A percentile compares a stretch with the other conserved stretches of the same genome.
Conservation (phyloP, 192 early-diverging fungal species). For the Kickxella alabastrina region DNA sequence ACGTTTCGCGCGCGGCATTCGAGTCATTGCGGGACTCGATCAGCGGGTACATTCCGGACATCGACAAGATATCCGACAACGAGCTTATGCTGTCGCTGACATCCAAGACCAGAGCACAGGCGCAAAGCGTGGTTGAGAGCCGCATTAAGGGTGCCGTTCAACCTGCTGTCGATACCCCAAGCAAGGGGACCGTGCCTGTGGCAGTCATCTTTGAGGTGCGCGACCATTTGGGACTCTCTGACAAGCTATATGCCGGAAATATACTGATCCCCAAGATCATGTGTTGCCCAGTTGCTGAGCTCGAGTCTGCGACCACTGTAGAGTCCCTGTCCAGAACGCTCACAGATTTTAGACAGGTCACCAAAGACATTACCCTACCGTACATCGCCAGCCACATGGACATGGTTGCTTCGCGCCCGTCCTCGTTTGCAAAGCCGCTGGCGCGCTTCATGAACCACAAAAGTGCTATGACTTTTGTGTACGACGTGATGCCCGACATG, state of each 20-base stretch:
- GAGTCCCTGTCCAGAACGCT: slow-evolving; percentile 24
- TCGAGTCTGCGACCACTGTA: slow-evolving; percentile 18
- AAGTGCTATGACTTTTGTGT: slow-evolving; percentile 36
- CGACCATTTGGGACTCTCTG: slow-evolving; percentile 6
- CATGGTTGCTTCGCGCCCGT: slow-evolving; percentile 23
- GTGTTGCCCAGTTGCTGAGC: slow-evolving; percentile 3
- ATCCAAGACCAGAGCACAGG: slow-evolving; percentile 27
- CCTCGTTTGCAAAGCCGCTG: slow-evolving; percentile 38
- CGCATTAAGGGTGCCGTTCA: neutral
- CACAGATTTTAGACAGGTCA: slow-evolving; percentile 8
- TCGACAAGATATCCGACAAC: slow-evolving; percentile 13
- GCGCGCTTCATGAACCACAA: slow-evolving; percentile 15
- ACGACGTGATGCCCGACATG: slow-evolving; percentile 44
- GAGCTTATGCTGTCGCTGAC: slow-evolving; percentile 25
- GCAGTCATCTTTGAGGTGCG: slow-evolving; percentile 30
- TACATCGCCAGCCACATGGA: slow-evolving; percentile 28
- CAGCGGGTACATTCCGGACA: slow-evolving; percentile 10
- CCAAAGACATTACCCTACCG: slow-evolving; percentile 9
- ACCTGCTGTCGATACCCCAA: neutral
- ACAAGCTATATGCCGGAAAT: slow-evolving; percentile 27
- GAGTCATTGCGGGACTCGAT: slow-evolving; percentile 18
- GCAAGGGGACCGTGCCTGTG: slow-evolving; percentile 10
- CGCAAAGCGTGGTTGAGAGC: slow-evolving; percentile 12
- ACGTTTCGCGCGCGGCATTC: slow-evolving; percentile 21
- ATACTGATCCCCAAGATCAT: slow-evolving; percentile 32